phyloP scores from a whole-genome alignment of 331 rosid genomes.

The Malus hybrid region DNA sequence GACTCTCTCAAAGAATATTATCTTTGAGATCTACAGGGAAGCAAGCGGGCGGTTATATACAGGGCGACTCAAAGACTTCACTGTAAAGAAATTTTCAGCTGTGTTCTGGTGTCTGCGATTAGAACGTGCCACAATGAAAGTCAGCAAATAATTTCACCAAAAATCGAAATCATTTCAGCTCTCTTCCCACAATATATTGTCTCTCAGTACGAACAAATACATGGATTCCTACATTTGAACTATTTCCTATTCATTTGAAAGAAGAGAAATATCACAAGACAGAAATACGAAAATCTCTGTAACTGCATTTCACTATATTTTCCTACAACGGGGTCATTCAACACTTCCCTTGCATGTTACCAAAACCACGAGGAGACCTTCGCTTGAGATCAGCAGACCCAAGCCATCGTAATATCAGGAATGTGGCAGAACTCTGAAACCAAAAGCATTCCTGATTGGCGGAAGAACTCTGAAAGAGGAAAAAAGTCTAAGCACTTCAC shows the following conservation, averaged over 20 bases:
- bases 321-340: not conserved
- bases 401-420: not conserved
- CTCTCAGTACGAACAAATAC: not conserved
- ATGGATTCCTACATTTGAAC: not conserved
- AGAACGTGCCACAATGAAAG: not conserved
- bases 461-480: not conserved
- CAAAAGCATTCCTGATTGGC: not conserved
- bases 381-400: not conserved
- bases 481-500: slow-evolving; percentile 14
- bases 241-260: not conserved
- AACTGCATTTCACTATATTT: not conserved
- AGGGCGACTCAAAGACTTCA: no score
- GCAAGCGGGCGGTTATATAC: not conserved
- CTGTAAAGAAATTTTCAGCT: not conserved
- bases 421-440: no score
- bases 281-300: not conserved
- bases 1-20: not conserved
- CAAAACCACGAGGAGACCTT: not conserved
- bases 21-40: not conserved
- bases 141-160: not conserved
- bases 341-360: not conserved
- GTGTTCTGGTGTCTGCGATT: not conserved
- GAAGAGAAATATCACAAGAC: no score
- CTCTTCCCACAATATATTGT: not conserved
- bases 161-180: not conserved